These are phyloP conservation scores for Sporisorium sorghi DNA, from an alignment of 1,284 basidiomycete genomes.

Conservation along the genomic window DNA sequence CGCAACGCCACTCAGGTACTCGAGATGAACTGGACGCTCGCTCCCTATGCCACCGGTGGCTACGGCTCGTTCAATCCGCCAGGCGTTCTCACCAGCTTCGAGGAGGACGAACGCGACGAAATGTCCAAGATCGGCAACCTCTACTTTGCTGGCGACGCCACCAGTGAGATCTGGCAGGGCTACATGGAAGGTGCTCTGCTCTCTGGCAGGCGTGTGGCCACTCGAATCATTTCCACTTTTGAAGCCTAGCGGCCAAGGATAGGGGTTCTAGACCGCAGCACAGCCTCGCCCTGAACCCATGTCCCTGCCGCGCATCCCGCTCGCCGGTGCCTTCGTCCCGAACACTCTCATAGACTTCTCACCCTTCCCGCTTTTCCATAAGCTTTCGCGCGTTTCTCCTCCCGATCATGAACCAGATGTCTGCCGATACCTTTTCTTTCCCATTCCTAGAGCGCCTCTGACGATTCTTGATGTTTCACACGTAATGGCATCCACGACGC, in stretches of 20 bases:
- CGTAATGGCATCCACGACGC: neutral
- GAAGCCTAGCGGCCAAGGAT: constrained; percentile 8
- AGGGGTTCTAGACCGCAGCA: neutral
- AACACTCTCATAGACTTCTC: neutral
- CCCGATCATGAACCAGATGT: neutral
- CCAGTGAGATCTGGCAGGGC: constrained; percentile 46
- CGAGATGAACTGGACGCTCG: constrained; percentile 45
- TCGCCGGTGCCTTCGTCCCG: neutral
- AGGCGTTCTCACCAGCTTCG: constrained; percentile 44
- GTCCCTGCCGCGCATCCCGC: neutral
- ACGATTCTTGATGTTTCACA: constrained; percentile 1
- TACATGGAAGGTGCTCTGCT: constrained; percentile 51
- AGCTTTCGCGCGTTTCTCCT: neutral
- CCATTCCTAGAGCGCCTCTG: neutral
- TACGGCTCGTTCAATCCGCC: constrained; percentile 48
- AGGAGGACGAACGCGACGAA: constrained; percentile 32
- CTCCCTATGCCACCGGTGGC: constrained; percentile 38
- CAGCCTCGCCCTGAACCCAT: neutral
- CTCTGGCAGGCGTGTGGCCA: constrained; percentile 34
- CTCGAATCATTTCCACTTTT: constrained; percentile 26
- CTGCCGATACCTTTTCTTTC: constrained; percentile 1
- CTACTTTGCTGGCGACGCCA: constrained; percentile 45
- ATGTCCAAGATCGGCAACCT: constrained; percentile 38
- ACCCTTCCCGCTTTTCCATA: neutral
- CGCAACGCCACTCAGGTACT: constrained; percentile 22